A percentile compares a stretch with the other conserved stretches of the same genome.
Evolutionary conservation across 805 yeast genomes (phyloP).

Genomic region (Aciculoconidium aculeatum): DNA sequence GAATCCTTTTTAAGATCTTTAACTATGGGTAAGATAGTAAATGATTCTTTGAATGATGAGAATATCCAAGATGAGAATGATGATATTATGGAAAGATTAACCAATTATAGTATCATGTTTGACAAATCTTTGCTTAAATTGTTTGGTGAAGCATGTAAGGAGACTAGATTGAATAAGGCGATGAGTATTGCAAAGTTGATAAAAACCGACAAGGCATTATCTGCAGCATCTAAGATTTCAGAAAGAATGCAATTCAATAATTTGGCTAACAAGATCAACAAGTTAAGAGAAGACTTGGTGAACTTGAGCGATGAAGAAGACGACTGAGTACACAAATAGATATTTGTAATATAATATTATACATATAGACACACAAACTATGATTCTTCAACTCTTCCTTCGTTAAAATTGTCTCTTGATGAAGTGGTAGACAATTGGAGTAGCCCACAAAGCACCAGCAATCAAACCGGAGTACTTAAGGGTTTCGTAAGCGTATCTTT

Average conservation of each 20-base stretch:
- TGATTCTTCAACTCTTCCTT: not conserved
- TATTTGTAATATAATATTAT: slow-evolving; percentile 1
- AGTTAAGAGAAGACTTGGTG: slow-evolving; percentile 31
- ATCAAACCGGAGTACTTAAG: slow-evolving; percentile 54
- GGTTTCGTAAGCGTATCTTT: slow-evolving; percentile 55
- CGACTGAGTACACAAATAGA: not conserved
- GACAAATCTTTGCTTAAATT: slow-evolving; percentile 77
- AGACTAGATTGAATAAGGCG: slow-evolving; percentile 59
- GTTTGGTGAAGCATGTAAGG: slow-evolving; percentile 69
- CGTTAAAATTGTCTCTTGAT: slow-evolving; percentile 42
- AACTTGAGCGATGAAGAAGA: slow-evolving; percentile 13
- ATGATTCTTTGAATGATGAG: slow-evolving; percentile 42
- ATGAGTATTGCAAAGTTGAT: slow-evolving; percentile 62
- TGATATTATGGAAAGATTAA: slow-evolving; percentile 45
- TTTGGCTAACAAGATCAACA: slow-evolving; percentile 32
- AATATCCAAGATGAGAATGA: slow-evolving; percentile 26
- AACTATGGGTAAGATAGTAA: slow-evolving; percentile 55
- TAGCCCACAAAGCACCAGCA: slow-evolving; percentile 59
- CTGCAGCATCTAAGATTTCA: slow-evolving; percentile 81
- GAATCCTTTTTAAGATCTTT: slow-evolving; percentile 59
- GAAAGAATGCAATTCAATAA: slow-evolving; percentile 47
- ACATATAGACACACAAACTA: slow-evolving; percentile 4
- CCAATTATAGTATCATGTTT: slow-evolving; percentile 47
- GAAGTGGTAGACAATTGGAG: slow-evolving; percentile 52
- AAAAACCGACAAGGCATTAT: slow-evolving; percentile 70